Evolutionary conservation across 2,329 filamentous ascomycete species (phyloP).

Genomic region (Phyllosticta capitalensis): DNA sequence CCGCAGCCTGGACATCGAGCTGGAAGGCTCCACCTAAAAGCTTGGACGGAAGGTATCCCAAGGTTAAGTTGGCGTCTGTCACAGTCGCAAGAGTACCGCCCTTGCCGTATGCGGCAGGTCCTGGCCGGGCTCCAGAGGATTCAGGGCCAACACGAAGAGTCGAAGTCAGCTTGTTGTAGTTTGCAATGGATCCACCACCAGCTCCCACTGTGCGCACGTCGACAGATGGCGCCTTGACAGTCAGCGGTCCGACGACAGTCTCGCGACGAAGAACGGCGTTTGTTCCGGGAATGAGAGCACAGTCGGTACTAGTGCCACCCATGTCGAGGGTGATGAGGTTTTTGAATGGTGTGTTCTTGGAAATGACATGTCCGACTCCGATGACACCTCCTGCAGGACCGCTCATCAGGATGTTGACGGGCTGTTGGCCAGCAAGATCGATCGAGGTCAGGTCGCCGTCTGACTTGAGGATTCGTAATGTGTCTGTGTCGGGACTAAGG

Average conservation of each 20-base stretch:
- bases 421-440: conserved; percentile 35
- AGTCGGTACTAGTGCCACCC: conserved; percentile 43
- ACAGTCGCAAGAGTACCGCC: conserved; percentile 39
- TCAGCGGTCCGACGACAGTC: conserved; percentile 35
- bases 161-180: conserved; percentile 38
- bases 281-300: conserved; percentile 36
- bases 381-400: conserved; percentile 43
- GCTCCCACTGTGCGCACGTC: conserved; percentile 43
- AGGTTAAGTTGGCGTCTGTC: conserved; percentile 40
- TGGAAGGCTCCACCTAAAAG: conserved; percentile 39
- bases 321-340: conserved; percentile 43
- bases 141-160: conserved; percentile 43
- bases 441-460: conserved; percentile 41
- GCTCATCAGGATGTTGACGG: conserved; percentile 42
- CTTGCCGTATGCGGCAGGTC: conserved; percentile 42
- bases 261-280: conserved; percentile 37
- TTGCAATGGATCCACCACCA: conserved; percentile 41
- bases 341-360: conserved; percentile 37
- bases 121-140: conserved; percentile 40
- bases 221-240: conserved; percentile 38
- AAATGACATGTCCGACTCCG: conserved; percentile 38
- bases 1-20: conserved; percentile 36
- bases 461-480: conserved; percentile 41
- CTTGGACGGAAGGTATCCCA: conserved; percentile 39
- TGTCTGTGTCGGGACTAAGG: conserved; percentile 33